Base-by-base conservation (phyloP, 2,329 filamentous ascomycete species). In the Cercospora citrullina region DNA sequence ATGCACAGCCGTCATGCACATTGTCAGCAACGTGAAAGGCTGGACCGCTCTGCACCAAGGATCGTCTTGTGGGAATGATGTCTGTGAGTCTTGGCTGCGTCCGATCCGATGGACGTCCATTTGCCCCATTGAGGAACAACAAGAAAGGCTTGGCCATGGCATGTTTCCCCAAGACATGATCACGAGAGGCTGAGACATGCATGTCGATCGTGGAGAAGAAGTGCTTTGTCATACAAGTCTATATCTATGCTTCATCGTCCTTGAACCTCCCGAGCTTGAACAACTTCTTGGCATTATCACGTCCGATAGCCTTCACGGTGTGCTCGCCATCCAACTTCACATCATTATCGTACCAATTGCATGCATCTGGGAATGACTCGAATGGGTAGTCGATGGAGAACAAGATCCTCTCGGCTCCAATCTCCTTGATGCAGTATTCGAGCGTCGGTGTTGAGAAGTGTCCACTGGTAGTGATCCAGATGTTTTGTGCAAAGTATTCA, bases 391-490 rank as follows among this genome's bases (percentile, higher is more conserved):
- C 75, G 31, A 77, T 75, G 1, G 69, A 72, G 70, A 76, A 77
- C 33, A 77, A 58, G 28, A 77, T 75, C 26, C 75, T 66, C 23
- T 73, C 71, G 3, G 65, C 71, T 7, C 84, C 81, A 30, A 87
- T 77, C 70, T 86, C 81, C 21, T 79, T 78, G 21, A 84, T 78
- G 57, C 82, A 83, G 63, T 81, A 87, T 69, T 86, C 79, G 55
- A 87, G 75, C 0, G 84, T 85, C 0, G 81, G 76, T 0, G 84
- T 86, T 0, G 83, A 86, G 71, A 87, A 87, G 73, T 87, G 83
- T 0, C 86, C 86, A 65, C 80, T 83, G 0, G 86, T 87, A 3
- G 86, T 87, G 70, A 87, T 82, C 83, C 84, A 87, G 66, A 87
- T 78, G 74, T 87, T 87, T 45, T 81, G 71, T 23, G 79, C 79